Evolutionary conservation across 805 yeast species (phyloP).

Genomic region (Lipomyces yamadae): DNA sequence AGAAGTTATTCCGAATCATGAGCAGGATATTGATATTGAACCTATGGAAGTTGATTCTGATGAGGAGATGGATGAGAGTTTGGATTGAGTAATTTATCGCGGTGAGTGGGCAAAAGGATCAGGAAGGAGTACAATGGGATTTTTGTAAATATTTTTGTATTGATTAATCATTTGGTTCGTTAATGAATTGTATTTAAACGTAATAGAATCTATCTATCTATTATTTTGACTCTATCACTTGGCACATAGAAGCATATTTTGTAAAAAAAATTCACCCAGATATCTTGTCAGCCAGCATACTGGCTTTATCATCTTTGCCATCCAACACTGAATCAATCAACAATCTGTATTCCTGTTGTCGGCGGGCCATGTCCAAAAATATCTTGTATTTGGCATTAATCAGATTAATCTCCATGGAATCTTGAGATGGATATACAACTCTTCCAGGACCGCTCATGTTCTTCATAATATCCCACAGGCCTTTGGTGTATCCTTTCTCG

Average conservation of each 20-base stretch:
- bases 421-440: slow-evolving; percentile 68
- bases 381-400: slow-evolving; percentile 80
- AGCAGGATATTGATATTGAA: slow-evolving; percentile 46
- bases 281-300: neutral
- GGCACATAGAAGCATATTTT: neutral
- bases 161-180: neutral
- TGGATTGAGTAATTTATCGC: slow-evolving; percentile 22
- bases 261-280: neutral
- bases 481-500: slow-evolving; percentile 39
- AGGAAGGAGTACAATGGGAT: neutral
- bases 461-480: slow-evolving; percentile 85
- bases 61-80: slow-evolving; percentile 37
- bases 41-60: slow-evolving; percentile 43
- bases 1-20: slow-evolving; percentile 86
- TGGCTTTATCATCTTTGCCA: slow-evolving; percentile 10
- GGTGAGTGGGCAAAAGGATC: neutral
- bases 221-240: neutral
- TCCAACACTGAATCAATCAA: slow-evolving; percentile 56
- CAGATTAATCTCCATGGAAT: slow-evolving; percentile 69
- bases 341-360: slow-evolving; percentile 76
- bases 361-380: slow-evolving; percentile 83
- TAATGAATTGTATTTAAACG: neutral
- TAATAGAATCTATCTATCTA: neutral
- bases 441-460: slow-evolving; percentile 81
- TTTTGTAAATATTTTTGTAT: neutral